phyloP scores from a whole-genome alignment of 805 yeast genomes.

The Ogataea parapolymorpha region DNA sequence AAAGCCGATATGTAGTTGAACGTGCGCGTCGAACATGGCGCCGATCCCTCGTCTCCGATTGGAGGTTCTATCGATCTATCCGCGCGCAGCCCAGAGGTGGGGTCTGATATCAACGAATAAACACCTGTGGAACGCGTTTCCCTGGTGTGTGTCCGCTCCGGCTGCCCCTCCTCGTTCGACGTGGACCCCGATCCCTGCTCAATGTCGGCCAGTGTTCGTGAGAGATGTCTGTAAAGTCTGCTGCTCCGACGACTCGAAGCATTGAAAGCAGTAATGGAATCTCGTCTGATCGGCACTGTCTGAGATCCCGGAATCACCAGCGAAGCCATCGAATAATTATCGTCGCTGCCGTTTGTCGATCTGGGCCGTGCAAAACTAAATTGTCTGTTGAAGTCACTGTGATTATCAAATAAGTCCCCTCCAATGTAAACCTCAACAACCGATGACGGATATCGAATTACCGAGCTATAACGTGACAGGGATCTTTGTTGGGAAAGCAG shows the following conservation, averaged over 20 bases:
- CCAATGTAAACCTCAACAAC: constrained; percentile 24
- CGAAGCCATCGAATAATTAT: constrained; percentile 21
- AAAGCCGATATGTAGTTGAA: not conserved
- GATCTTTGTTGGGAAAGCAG: constrained; percentile 5
- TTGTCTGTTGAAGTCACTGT: constrained; percentile 12
- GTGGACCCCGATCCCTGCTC: not conserved
- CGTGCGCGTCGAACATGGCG: not conserved
- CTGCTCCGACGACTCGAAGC: constrained; percentile 1
- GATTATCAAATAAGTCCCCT: constrained; percentile 15
- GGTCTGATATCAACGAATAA: constrained; percentile 4
- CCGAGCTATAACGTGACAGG: constrained; percentile 17
- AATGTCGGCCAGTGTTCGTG: constrained; percentile 1
- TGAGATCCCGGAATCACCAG: constrained; percentile 20
- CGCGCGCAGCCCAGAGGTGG: not conserved
- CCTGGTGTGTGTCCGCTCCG: too few species aligned
- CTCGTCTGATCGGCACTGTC: constrained; percentile 25
- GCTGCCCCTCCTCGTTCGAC: not conserved
- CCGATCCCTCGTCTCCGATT: not conserved
- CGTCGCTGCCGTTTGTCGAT: constrained; percentile 16
- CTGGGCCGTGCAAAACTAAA: constrained; percentile 22
- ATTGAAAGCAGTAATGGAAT: constrained; percentile 10
- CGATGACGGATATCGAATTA: constrained; percentile 19
- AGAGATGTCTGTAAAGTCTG: not conserved
- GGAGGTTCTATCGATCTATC: not conserved
- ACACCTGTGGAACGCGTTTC: not conserved